phyloP scores from a whole-genome alignment of 1,284 basidiomycete species.

The Cutaneotrichosporon spelunceum region DNA sequence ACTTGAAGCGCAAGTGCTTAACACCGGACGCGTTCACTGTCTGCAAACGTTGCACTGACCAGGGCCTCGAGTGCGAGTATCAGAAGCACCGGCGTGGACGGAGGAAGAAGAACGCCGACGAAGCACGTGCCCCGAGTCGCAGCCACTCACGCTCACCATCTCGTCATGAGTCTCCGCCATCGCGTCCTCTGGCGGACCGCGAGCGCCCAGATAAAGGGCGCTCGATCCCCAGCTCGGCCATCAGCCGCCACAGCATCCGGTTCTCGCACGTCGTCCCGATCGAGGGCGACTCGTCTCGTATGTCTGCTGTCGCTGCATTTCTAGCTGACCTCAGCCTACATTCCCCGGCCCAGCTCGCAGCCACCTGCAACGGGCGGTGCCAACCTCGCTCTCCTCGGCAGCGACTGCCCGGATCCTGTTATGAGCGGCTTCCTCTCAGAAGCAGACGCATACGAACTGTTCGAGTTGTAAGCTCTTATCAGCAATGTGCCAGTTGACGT shows the following conservation, averaged over 20 bases:
- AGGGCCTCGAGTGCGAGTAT: conserved; percentile 32
- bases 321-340: conserved; percentile 14
- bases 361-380: conserved; percentile 6
- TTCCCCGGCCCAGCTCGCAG: conserved; percentile 13
- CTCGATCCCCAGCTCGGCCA: conserved; percentile 4
- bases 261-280: conserved; percentile 34
- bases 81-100: conserved; percentile 30
- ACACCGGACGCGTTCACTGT: conserved; percentile 26
- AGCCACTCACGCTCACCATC: conserved; percentile 12
- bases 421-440: conserved; percentile 35
- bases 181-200: not conserved
- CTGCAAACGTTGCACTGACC: conserved; percentile 29
- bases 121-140: not conserved
- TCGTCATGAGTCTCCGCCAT: not conserved
- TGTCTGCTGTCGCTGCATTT: conserved; percentile 2
- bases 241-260: conserved; percentile 16
- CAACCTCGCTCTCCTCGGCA: conserved; percentile 10
- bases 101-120: conserved; percentile 23
- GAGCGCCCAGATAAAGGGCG: not conserved
- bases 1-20: conserved; percentile 35
- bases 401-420: conserved; percentile 38
- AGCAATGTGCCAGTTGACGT: conserved; percentile 4
- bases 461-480: conserved; percentile 35
- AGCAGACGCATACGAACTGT: conserved; percentile 37
- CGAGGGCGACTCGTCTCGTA: conserved; percentile 32